Evolutionary conservation across 2,329 filamentous ascomycete genomes (phyloP), one percentile per base, ranked within the genome.

Genomic region (Aspergillus sp.): DNA sequence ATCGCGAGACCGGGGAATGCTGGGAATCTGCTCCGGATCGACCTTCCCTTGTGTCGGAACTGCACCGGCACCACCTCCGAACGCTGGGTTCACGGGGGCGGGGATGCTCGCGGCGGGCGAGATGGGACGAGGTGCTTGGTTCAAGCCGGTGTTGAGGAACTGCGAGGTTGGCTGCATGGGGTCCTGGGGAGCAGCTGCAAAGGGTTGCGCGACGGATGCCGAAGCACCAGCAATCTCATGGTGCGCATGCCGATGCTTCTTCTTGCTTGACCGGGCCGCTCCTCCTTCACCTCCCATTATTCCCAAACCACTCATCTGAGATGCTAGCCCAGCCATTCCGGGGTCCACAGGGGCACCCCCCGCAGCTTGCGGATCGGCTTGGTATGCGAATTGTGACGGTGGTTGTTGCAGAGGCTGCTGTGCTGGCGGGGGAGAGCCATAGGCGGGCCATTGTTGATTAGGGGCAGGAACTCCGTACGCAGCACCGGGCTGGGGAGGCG

Each of bases 181-280:
- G n/a, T 59, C 62, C 19, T 21, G 51, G 10, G 59, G 54, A 6
- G 42, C 54, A 62, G 86, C 88, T 72, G 89, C 88, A 78, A 90
- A 90, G 10, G 86, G 80, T 70, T 90, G 87, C 53, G 87, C 57
- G 11, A 65, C 62, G 23, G 65, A 58, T 27, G 62, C 86, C 5
- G 82, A 82, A 11, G 88, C 83, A 21, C 90, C 86, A 65, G 94
- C 91, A 56, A 98, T 86, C 41, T 87, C 89, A 76, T 98, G 94
- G 76, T 96, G 90, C 64, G 93, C 94, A 78, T 98, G 94, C 61
- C 92, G 87, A 75, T 97, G 90, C 84, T 96, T 97, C 86, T 96
- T 98, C 83, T 93, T 90, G 54, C 80, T 77, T 39, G 75, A 66
- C 74, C 87, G 79, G 54, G 73, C 67, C 56, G 41, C 41, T 44